Conservation (phyloP, 2,329 filamentous ascomycete species). For the Sporothrix euskadiensis region DNA sequence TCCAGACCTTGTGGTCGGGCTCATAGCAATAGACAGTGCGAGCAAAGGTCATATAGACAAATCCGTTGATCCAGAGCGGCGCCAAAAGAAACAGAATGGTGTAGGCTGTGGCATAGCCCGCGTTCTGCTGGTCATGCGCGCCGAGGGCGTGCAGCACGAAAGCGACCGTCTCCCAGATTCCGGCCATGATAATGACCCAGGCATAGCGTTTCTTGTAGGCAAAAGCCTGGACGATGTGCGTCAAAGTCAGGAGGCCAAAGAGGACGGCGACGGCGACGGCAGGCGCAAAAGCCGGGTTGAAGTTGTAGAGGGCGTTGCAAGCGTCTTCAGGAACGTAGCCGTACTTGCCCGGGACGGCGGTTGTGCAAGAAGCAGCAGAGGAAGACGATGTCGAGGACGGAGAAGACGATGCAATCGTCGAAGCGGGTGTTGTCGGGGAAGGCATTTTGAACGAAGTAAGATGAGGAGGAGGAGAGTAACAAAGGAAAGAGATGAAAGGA, state of each 20-base stretch:
- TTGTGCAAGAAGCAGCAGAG: neutral
- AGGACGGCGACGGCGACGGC: conserved; percentile 36
- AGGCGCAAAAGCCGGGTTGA: conserved; percentile 35
- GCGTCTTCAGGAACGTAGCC: conserved; percentile 36
- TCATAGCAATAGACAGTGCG: conserved; percentile 44
- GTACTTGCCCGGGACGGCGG: conserved; percentile 32
- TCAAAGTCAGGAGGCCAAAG: conserved; percentile 34
- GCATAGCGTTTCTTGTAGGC: conserved; percentile 33
- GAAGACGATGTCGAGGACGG: conserved; percentile 2
- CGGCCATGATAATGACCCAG: conserved; percentile 47
- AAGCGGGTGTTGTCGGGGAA: neutral
- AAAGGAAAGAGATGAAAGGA: neutral
- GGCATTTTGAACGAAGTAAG: too few species aligned
- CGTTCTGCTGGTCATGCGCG: conserved; percentile 43
- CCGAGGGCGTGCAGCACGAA: conserved; percentile 44
- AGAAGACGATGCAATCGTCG: conserved; percentile 1
- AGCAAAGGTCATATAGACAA: conserved; percentile 48
- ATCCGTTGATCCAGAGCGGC: conserved; percentile 49
- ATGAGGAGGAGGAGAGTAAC: neutral
- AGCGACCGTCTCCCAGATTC: conserved; percentile 43
- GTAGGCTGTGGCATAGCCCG: conserved; percentile 38
- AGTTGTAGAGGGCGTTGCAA: conserved; percentile 39
- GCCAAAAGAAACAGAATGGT: conserved; percentile 46
- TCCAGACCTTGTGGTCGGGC: conserved; percentile 39
- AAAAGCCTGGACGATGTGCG: conserved; percentile 35